Conservation (phyloP, 352 stramenopile species). For the Elongisporangium undulatum region DNA sequence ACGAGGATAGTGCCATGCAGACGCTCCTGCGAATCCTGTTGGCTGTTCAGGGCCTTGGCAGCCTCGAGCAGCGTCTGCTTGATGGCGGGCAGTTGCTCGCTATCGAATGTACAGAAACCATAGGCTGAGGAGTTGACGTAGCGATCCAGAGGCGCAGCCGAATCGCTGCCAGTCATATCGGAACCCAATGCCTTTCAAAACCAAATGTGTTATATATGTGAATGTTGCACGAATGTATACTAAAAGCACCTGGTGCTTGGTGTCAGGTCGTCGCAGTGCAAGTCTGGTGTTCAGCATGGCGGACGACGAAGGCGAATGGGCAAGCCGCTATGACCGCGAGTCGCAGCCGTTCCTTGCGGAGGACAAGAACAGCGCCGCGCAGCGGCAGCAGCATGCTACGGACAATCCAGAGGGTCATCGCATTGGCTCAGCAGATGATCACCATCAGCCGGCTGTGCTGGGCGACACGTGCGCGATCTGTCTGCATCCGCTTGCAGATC, state of each 20-base stretch:
- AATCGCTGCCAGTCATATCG: neutral
- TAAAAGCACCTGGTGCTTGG: neutral
- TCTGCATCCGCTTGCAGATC: slow-evolving; percentile 43
- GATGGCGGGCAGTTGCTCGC: slow-evolving; percentile 27
- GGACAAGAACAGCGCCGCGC: neutral
- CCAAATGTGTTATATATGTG: neutral
- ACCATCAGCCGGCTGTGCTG: slow-evolving; percentile 38
- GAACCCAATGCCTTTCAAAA: neutral
- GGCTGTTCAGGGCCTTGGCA: slow-evolving; percentile 2
- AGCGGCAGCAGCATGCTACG: neutral
- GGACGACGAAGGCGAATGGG: neutral
- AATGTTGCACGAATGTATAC: neutral
- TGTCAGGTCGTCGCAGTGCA: neutral
- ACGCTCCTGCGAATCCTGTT: slow-evolving; percentile 11
- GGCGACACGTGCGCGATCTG: slow-evolving; percentile 73
- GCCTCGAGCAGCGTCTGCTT: slow-evolving; percentile 28
- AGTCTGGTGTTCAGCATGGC: neutral
- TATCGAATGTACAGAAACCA: slow-evolving; percentile 54
- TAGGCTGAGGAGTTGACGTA: slow-evolving; percentile 73
- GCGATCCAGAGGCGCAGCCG: neutral
- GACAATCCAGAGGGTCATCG: neutral
- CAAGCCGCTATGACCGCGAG: neutral
- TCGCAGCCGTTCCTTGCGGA: neutral
- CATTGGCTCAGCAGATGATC: neutral
- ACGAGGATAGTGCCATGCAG: slow-evolving; percentile 67